Evolutionary conservation across 2,329 filamentous ascomycete species (phyloP).

Genomic region (Epichloe hybrida): DNA sequence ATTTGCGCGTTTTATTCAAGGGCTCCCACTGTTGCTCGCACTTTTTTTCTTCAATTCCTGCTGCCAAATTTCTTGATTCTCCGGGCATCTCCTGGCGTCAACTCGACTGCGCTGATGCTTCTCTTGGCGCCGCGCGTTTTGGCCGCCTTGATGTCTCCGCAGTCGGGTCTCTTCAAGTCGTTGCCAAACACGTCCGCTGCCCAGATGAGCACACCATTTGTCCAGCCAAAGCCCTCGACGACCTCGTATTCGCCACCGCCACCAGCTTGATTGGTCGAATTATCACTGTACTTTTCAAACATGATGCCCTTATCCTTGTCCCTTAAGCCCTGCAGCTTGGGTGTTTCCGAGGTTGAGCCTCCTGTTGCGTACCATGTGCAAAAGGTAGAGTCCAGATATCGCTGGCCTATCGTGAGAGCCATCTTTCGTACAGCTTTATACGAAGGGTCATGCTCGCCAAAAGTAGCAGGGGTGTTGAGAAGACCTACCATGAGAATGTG

Average conservation of each 20-base stretch:
- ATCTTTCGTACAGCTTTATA: constrained; percentile 41
- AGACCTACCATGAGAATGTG: constrained; percentile 51
- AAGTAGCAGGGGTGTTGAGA: constrained; percentile 43
- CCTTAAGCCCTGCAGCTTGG: constrained; percentile 33
- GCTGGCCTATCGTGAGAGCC: constrained; percentile 45
- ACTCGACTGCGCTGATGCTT: constrained; percentile 30
- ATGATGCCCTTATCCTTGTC: constrained; percentile 41
- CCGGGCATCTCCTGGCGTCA: constrained; percentile 30
- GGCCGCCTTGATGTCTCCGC: constrained; percentile 34
- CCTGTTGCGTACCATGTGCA: constrained; percentile 59
- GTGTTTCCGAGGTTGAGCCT: constrained; percentile 40
- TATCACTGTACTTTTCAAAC: constrained; percentile 57
- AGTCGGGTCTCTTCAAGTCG: constrained; percentile 40
- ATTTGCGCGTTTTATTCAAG: neutral
- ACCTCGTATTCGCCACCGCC: constrained; percentile 56
- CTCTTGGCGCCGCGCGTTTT: constrained; percentile 16
- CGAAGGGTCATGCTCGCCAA: constrained; percentile 36
- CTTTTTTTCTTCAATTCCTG: neutral
- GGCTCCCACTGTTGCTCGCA: neutral
- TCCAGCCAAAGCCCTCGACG: constrained; percentile 59
- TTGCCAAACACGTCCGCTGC: constrained; percentile 47
- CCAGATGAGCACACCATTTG: constrained; percentile 56
- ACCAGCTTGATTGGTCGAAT: constrained; percentile 45
- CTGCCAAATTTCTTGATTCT: constrained; percentile 35
- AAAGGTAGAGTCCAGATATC: constrained; percentile 54